Evolutionary conservation across 352 stramenopile genomes (phyloP).

Genomic region (Phytophthora fragariae): DNA sequence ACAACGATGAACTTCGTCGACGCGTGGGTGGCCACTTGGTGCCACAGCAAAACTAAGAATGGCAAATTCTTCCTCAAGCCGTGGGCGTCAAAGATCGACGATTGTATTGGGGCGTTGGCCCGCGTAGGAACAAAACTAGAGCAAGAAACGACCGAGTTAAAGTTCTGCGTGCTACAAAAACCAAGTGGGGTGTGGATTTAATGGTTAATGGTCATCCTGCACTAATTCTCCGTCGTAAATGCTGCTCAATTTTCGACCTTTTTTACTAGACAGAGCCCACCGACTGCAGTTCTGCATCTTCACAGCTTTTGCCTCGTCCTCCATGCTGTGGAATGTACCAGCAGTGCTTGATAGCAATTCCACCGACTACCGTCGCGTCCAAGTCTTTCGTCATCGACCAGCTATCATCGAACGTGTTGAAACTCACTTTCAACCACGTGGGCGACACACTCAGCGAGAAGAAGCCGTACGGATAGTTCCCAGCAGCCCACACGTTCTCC

Average conservation of each 20-base stretch:
- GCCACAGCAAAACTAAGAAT: slow-evolving; percentile 16
- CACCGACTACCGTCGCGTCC: slow-evolving; percentile 51
- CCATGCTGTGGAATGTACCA: slow-evolving; percentile 65
- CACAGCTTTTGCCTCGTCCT: slow-evolving; percentile 47
- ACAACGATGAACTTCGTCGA: slow-evolving; percentile 11
- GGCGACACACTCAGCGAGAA: slow-evolving; percentile 69
- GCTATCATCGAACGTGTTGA: slow-evolving; percentile 70
- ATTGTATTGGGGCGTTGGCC: not conserved
- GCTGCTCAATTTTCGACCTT: not conserved
- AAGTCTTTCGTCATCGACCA: slow-evolving; percentile 69
- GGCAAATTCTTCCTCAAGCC: slow-evolving; percentile 23
- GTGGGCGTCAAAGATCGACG: not conserved
- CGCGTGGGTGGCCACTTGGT: slow-evolving; percentile 24
- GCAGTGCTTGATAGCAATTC: slow-evolving; percentile 73
- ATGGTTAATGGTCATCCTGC: not conserved
- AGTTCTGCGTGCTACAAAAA: slow-evolving; percentile 3
- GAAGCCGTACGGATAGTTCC: slow-evolving; percentile 74
- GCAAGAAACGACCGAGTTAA: not conserved
- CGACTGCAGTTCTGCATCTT: slow-evolving; percentile 42
- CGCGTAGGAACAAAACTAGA: not conserved
- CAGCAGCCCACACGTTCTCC: slow-evolving; percentile 71
- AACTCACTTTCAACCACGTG: slow-evolving; percentile 68
- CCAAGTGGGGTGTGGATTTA: slow-evolving; percentile 3
- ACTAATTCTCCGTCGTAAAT: not conserved
- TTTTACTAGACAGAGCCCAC: slow-evolving; percentile 16